Evolutionary conservation across 2,329 filamentous ascomycete genomes (phyloP).

Genomic region (Elsinoe arachidis): DNA sequence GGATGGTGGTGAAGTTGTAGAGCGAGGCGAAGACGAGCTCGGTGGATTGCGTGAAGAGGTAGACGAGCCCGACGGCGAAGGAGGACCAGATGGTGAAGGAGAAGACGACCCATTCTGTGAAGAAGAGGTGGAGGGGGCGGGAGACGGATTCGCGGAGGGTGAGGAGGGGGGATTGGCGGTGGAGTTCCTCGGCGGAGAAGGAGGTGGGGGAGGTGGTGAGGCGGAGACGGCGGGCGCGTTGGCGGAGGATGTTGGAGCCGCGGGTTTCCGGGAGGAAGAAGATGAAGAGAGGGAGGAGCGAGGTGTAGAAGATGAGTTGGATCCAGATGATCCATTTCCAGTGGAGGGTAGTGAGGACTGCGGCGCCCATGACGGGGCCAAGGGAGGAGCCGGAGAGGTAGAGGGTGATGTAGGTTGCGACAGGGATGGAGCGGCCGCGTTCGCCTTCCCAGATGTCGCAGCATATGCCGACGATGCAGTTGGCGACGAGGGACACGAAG

Average conservation of each 20-base stretch:
- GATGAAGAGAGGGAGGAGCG: constrained; percentile 32
- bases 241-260: constrained; percentile 37
- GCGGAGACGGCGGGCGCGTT: constrained; percentile 29
- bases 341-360: constrained; percentile 24
- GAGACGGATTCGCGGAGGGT: constrained; percentile 27
- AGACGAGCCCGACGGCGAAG: constrained; percentile 40
- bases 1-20: constrained; percentile 35
- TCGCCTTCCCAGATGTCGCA: constrained; percentile 32
- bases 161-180: constrained; percentile 23
- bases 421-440: constrained; percentile 25
- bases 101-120: constrained; percentile 43
- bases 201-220: constrained; percentile 21
- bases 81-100: constrained; percentile 42
- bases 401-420: constrained; percentile 29
- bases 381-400: constrained; percentile 29
- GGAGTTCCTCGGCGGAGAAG: constrained; percentile 30
- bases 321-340: constrained; percentile 35
- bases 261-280: constrained; percentile 41
- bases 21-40: constrained; percentile 34
- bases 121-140: constrained; percentile 34
- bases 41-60: constrained; percentile 43
- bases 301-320: constrained; percentile 37
- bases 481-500: constrained; percentile 28
- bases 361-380: constrained; percentile 30
- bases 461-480: constrained; percentile 30